A percentile compares a stretch with the other conserved stretches of the same genome.
phyloP scores from a whole-genome alignment of 352 stramenopile species.

The Pythium oligandrum region DNA sequence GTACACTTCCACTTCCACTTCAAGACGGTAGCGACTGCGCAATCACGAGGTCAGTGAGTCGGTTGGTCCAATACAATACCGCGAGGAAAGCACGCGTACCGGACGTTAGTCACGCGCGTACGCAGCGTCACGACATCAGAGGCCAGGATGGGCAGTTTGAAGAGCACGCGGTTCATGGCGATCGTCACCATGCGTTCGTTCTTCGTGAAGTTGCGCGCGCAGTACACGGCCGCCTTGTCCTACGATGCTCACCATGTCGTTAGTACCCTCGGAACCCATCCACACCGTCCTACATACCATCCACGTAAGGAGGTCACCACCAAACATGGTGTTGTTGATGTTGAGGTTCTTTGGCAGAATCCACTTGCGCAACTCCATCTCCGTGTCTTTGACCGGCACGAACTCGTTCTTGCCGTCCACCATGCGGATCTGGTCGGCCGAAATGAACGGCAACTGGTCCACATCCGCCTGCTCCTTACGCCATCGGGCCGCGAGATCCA shows the following conservation, averaged over 20 bases:
- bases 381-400: conserved; percentile 41
- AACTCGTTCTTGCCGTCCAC: conserved; percentile 16
- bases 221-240: conserved; percentile 64
- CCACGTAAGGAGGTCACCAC: conserved; percentile 53
- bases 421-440: conserved; percentile 14
- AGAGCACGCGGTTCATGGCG: conserved; percentile 69
- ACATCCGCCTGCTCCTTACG: conserved; percentile 27
- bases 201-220: conserved; percentile 65
- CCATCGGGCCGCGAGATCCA: conserved; percentile 22
- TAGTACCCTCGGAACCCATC: neutral
- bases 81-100: conserved; percentile 23
- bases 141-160: conserved; percentile 58
- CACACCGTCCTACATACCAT: conserved; percentile 27
- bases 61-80: too few species aligned
- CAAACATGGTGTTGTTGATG: conserved; percentile 66
- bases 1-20: conserved; percentile 65
- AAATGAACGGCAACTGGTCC: conserved; percentile 15
- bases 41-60: neutral
- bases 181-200: conserved; percentile 76
- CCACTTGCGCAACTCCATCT: conserved; percentile 66
- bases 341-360: conserved; percentile 71
- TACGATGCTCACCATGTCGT: conserved; percentile 5
- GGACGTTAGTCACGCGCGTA: conserved; percentile 55
- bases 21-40: conserved; percentile 39
- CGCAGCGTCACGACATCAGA: conserved; percentile 57